A percentile compares a stretch with the other conserved stretches of the same genome.
Conservation (phyloP, 1,284 basidiomycete species). For the Naganishia sp. region DNA sequence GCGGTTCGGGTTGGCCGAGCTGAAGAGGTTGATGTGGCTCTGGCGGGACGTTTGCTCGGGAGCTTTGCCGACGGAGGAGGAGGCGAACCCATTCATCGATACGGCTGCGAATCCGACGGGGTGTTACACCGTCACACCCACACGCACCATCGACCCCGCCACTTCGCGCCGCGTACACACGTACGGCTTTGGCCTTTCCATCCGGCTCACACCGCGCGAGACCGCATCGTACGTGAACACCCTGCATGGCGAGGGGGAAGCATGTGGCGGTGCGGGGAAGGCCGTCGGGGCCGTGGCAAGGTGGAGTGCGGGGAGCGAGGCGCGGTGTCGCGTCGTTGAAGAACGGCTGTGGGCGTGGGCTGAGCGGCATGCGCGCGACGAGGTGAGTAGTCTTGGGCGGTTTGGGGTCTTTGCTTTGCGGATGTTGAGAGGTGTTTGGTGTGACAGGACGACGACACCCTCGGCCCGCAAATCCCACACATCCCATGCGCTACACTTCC, state of each 20-base stretch:
- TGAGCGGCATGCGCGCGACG: slow-evolving; percentile 27
- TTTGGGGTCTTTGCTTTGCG: background rate
- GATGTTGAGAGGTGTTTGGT: background rate
- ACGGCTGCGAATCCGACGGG: slow-evolving; percentile 1
- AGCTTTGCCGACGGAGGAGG: background rate
- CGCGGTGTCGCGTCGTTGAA: slow-evolving; percentile 45
- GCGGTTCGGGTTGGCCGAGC: slow-evolving; percentile 48
- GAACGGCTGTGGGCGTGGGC: slow-evolving; percentile 50
- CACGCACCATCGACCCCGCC: slow-evolving; percentile 47
- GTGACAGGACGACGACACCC: slow-evolving; percentile 39
- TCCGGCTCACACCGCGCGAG: slow-evolving; percentile 49
- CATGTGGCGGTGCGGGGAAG: slow-evolving; percentile 24
- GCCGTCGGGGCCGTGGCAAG: slow-evolving; percentile 46
- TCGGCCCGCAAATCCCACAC: slow-evolving; percentile 46
- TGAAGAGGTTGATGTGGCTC: slow-evolving; percentile 52
- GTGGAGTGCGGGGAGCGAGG: slow-evolving; percentile 50
- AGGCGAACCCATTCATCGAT: slow-evolving; percentile 35
- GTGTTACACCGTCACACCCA: slow-evolving; percentile 42
- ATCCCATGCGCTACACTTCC: slow-evolving; percentile 49
- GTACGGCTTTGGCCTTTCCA: slow-evolving; percentile 51
- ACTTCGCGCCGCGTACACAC: slow-evolving; percentile 46
- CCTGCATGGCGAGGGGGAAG: slow-evolving; percentile 14
- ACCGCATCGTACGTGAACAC: slow-evolving; percentile 35
- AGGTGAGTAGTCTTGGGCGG: background rate
- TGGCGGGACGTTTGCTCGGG: slow-evolving; percentile 38